Conservation (phyloP, 495 filamentous ascomycete species). For the Podospora comata region DNA sequence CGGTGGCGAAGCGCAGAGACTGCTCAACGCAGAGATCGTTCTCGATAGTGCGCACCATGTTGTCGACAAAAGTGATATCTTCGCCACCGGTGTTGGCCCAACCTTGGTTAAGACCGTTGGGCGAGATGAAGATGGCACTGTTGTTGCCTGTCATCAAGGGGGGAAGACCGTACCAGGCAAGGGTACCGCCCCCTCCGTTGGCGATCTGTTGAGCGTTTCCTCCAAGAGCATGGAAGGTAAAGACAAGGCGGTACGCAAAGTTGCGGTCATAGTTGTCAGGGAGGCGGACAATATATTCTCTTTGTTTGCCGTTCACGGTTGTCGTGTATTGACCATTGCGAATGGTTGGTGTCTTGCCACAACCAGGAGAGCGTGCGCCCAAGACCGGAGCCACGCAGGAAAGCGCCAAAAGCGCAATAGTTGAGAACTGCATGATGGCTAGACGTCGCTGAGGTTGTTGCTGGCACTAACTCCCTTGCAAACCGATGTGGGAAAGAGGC, state of each 20-base stretch:
- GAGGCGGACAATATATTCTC: constrained; percentile 38
- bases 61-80: constrained; percentile 43
- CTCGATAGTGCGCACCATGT: constrained; percentile 37
- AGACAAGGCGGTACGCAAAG: constrained; percentile 35
- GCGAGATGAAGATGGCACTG: constrained; percentile 43
- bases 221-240: constrained; percentile 35
- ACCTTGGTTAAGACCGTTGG: constrained; percentile 42
- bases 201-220: constrained; percentile 40
- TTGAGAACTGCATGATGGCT: constrained; percentile 1
- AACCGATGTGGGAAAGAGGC: background rate
- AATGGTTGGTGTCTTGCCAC: constrained; percentile 17
- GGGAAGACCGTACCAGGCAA: constrained; percentile 41
- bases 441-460: background rate
- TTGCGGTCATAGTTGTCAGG: constrained; percentile 42
- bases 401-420: background rate
- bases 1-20: constrained; percentile 41
- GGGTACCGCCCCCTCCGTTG: constrained; percentile 37
- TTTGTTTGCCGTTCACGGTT: constrained; percentile 24
- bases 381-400: background rate
- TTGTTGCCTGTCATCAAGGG: constrained; percentile 36
- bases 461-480: background rate
- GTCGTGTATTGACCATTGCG: constrained; percentile 19
- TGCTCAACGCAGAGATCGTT: constrained; percentile 44
- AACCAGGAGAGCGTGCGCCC: constrained; percentile 14
- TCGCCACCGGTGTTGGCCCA: constrained; percentile 45